These are phyloP conservation scores for Kentomonas sorsogonicus DNA, from an alignment of 208 protist genomes.

Conservation along the genomic window DNA sequence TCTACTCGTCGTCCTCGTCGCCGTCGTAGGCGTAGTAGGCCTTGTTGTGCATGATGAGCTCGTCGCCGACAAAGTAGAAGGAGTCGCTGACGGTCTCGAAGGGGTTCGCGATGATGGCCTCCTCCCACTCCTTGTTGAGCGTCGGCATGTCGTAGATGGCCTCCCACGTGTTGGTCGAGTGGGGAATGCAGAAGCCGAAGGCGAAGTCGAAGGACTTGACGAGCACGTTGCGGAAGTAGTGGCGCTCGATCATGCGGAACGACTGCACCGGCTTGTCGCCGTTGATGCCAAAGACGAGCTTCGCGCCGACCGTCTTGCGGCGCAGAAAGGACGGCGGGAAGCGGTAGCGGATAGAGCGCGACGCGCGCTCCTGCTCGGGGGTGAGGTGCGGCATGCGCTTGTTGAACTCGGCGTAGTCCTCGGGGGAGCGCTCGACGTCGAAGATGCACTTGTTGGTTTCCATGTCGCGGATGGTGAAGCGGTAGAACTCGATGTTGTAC, in stretches of 20 bases:
- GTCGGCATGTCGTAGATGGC: constrained; percentile 92
- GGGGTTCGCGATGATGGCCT: constrained; percentile 82
- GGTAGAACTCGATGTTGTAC: constrained; percentile 92
- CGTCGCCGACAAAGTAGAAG: constrained; percentile 94
- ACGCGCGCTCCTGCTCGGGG: constrained; percentile 38
- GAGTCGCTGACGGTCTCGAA: constrained; percentile 92
- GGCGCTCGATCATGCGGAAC: constrained; percentile 96
- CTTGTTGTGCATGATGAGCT: constrained; percentile 96
- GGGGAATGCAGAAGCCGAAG: constrained; percentile 96
- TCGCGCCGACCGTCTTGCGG: constrained; percentile 72
- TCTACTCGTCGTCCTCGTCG: constrained; percentile 19
- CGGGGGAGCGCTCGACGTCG: constrained; percentile 60
- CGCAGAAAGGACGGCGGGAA: constrained; percentile 85
- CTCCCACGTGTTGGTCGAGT: constrained; percentile 94
- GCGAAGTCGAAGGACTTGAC: constrained; percentile 95
- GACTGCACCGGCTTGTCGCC: constrained; percentile 75
- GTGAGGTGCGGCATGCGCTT: constrained; percentile 25
- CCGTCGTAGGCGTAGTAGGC: constrained; percentile 82
- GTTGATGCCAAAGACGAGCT: constrained; percentile 90
- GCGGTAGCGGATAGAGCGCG: constrained; percentile 85
- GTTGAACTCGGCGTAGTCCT: constrained; percentile 26
- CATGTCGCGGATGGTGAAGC: constrained; percentile 92
- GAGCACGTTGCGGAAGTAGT: constrained; percentile 93
- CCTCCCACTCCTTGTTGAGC: constrained; percentile 76
- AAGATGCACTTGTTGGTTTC: constrained; percentile 82